Conservation (phyloP, 2,329 filamentous ascomycete genomes). For the Xylariaceae sp. region DNA sequence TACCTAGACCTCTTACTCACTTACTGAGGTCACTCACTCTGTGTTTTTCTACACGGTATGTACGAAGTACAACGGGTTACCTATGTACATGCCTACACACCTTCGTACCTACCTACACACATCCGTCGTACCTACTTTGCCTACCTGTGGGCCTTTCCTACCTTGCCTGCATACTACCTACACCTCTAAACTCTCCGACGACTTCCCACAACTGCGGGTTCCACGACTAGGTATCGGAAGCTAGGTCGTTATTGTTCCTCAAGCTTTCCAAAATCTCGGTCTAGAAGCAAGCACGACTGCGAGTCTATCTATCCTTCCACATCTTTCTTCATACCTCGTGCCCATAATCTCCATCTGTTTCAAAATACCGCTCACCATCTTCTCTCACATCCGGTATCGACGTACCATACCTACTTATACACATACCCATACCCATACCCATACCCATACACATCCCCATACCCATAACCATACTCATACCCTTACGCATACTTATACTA, state of each 20-base stretch:
- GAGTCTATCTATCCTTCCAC: no score
- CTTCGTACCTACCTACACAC: no score
- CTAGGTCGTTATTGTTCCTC: not conserved
- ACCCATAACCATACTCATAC: not conserved
- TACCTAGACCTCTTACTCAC: no score
- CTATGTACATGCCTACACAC: not conserved
- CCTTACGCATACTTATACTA: not conserved
- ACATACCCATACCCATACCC: not conserved
- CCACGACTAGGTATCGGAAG: not conserved
- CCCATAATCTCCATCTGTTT: not conserved
- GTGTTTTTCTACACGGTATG: no score
- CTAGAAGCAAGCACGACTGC: not conserved
- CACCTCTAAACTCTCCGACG: not conserved
- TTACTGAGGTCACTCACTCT: no score
- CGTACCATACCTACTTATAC: not conserved
- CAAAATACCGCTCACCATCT: not conserved
- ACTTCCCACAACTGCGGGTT: not conserved
- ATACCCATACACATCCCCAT: conserved; percentile 1
- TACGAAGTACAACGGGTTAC: not conserved
- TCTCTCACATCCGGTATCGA: not conserved
- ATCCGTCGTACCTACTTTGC: no score
- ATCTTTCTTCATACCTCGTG: not conserved
- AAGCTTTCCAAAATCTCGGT: not conserved
- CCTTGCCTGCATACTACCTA: not conserved
- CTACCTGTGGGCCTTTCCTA: no score